phyloP scores from a whole-genome alignment of 2,329 filamentous ascomycete species.

The Colletotrichum eremochloae region DNA sequence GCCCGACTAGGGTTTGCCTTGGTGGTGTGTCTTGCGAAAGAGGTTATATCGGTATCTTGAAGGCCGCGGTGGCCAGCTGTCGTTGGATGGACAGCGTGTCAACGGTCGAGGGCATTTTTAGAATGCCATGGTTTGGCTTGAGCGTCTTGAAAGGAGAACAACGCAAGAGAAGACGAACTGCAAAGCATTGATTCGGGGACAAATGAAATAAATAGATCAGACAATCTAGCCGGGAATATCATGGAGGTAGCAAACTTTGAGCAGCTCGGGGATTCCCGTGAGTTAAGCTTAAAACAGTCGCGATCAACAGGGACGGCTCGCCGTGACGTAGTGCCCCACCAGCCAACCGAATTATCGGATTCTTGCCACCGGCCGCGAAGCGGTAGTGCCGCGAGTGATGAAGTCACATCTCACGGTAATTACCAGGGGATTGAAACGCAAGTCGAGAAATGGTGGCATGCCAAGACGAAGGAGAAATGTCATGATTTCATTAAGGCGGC shows the following conservation, averaged over 20 bases:
- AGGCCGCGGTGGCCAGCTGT: conserved; percentile 14
- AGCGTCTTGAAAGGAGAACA: no score
- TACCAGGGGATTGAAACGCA: not conserved
- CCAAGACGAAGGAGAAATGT: not conserved
- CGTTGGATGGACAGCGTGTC: not conserved
- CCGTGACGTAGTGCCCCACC: conserved; percentile 39
- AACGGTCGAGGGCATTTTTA: not conserved
- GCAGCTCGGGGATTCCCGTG: conserved; percentile 4
- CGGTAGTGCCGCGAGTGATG: conserved; percentile 19
- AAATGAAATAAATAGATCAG: not conserved
- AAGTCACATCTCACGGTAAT: conserved; percentile 15
- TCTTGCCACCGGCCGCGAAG: conserved; percentile 23
- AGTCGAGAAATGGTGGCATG: not conserved
- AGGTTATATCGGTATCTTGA: not conserved
- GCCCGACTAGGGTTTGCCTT: not conserved
- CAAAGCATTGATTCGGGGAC: not conserved
- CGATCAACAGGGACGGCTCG: conserved; percentile 15
- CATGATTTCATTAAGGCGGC: conserved; percentile 34
- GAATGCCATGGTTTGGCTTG: not conserved
- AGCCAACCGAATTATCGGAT: conserved; percentile 23
- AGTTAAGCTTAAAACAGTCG: conserved; percentile 26
- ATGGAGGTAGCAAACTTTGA: conserved; percentile 11
- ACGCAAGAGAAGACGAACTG: no score
- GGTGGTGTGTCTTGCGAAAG: not conserved
- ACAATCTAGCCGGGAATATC: conserved; percentile 7